Percentiles rank a stretch among this genome's conserved stretches.
Conservation (phyloP, 148 eudicot genomes). For the Rhododendron ferrugineum region DNA sequence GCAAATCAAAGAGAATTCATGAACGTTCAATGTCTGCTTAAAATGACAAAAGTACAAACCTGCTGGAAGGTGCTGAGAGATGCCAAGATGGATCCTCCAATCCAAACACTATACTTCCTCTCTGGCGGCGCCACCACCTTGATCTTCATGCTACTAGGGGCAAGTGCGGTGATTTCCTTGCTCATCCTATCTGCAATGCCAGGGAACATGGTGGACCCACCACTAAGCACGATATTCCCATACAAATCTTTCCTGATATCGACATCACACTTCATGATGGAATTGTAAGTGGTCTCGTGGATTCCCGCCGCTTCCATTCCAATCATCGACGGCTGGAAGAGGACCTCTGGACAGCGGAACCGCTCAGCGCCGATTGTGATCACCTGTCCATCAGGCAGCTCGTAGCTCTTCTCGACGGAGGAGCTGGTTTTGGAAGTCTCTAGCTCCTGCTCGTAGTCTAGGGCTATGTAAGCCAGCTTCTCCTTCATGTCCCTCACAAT, state of each 20-base stretch:
- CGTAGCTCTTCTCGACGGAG: constrained; percentile 44
- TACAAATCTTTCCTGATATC: constrained; percentile 86
- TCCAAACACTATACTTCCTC: constrained; percentile 94
- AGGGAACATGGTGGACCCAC: constrained; percentile 85
- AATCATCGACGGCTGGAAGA: constrained; percentile 46
- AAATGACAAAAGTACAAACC: constrained; percentile 27
- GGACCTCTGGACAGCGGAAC: constrained; percentile 49
- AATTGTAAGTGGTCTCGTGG: constrained; percentile 86
- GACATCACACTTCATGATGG: constrained; percentile 87
- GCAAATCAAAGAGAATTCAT: not conserved
- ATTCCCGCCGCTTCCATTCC: constrained; percentile 86
- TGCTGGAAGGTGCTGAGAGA: constrained; percentile 93
- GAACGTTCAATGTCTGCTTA: not conserved
- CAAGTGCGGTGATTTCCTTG: constrained; percentile 79
- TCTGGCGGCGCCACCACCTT: constrained; percentile 90
- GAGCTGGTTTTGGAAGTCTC: constrained; percentile 46
- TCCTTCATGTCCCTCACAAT: constrained; percentile 76
- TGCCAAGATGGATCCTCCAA: constrained; percentile 88
- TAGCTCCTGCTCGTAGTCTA: constrained; percentile 49
- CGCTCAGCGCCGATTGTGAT: constrained; percentile 48
- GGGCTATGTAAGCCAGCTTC: constrained; percentile 44
- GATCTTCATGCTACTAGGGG: constrained; percentile 93
- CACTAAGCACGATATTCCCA: constrained; percentile 82
- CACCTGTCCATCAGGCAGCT: constrained; percentile 48
- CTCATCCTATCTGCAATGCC: constrained; percentile 92